phyloP scores from a whole-genome alignment of 2,329 filamentous ascomycete species.

The Alternaria novae-zelandiae region DNA sequence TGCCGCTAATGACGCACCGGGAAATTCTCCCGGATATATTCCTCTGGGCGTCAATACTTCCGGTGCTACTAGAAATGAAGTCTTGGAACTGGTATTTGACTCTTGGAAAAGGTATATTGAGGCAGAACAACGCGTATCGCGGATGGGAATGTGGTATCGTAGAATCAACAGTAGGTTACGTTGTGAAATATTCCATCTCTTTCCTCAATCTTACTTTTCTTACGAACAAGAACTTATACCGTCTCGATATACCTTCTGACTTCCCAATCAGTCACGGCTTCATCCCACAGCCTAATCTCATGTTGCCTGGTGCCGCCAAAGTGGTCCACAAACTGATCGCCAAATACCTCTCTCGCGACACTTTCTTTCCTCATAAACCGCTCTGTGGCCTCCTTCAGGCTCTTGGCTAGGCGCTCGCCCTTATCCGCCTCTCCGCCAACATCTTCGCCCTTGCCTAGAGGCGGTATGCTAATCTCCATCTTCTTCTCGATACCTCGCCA shows the following conservation, averaged over 20 bases:
- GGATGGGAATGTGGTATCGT: neutral
- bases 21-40: neutral
- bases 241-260: conserved; percentile 55
- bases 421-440: conserved; percentile 74
- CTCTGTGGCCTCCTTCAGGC: conserved; percentile 80
- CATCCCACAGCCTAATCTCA: conserved; percentile 89
- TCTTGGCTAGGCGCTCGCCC: conserved; percentile 82
- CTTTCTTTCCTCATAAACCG: conserved; percentile 79
- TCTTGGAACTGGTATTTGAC: neutral
- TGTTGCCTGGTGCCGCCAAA: conserved; percentile 92
- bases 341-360: conserved; percentile 91
- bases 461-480: conserved; percentile 79
- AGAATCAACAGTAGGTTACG: neutral
- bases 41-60: neutral
- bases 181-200: neutral
- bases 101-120: neutral
- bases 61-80: neutral
- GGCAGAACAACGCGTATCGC: neutral
- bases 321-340: conserved; percentile 94
- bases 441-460: conserved; percentile 83
- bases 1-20: neutral
- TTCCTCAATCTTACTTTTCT: neutral
- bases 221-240: conserved; percentile 20
- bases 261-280: conserved; percentile 96
- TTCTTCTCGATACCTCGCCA: conserved; percentile 94